Conservation (phyloP, 2,329 filamentous ascomycete species). For the Chrysoporthe deuterocubensis region DNA sequence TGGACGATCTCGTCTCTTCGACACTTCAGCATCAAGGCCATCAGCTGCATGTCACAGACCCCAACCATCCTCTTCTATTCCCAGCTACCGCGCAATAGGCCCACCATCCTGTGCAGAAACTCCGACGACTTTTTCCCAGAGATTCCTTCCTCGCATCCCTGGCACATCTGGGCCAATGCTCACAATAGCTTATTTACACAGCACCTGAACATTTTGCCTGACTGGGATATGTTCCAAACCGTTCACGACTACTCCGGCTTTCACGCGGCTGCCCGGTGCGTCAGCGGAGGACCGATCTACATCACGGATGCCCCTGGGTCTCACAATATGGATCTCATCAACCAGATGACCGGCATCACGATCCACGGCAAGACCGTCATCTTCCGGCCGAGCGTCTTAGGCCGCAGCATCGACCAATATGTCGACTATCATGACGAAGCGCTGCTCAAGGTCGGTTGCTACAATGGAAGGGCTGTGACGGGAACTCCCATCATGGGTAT, state of each 20-base stretch:
- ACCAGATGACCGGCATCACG: conserved; percentile 79
- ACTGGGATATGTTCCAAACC: conserved; percentile 76
- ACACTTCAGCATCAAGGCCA: conserved; percentile 76
- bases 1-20: conserved; percentile 80
- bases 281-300: conserved; percentile 91
- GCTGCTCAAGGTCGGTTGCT: conserved; percentile 78
- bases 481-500: conserved; percentile 80
- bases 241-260: conserved; percentile 73
- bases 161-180: conserved; percentile 95
- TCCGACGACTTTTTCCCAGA: conserved; percentile 93
- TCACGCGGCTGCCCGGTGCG: conserved; percentile 86
- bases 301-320: conserved; percentile 89
- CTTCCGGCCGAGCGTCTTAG: conserved; percentile 75
- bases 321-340: conserved; percentile 75
- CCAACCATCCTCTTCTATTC: conserved; percentile 86
- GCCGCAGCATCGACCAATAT: conserved; percentile 75
- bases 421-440: conserved; percentile 73
- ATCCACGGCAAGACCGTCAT: conserved; percentile 75
- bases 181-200: conserved; percentile 84
- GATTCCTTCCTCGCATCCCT: conserved; percentile 78
- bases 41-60: conserved; percentile 93
- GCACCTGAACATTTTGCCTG: conserved; percentile 84
- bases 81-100: conserved; percentile 76
- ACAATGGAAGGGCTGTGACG: conserved; percentile 68
- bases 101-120: conserved; percentile 77